Base-by-base conservation (phyloP, 2,329 filamentous ascomycete species). In the Fusarium pseudonygamai region DNA sequence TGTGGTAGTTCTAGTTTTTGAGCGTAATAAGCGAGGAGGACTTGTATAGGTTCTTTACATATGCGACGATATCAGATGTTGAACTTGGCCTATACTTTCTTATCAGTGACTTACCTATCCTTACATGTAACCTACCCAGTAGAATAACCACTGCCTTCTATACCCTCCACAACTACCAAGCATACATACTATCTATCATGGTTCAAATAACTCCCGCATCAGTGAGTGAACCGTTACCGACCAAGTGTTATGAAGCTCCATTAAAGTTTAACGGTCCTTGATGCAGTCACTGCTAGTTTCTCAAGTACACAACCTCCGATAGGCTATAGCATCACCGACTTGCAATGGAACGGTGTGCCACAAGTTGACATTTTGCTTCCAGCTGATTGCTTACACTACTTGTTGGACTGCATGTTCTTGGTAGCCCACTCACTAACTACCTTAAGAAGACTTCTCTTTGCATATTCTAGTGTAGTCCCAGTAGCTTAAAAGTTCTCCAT, bases 1-100 rank as follows among this genome's bases (percentile, higher is more conserved):
- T 63, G 52, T 43, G 55, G 53, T 26, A 28, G 59, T 70, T 69
- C 39, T 26, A 43, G 57, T 20, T 67, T 30, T 36, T 46, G 45
- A 47, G 60, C 24, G 26, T 36, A 52, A 67, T 36, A 52, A 67
- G 53, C 15, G 20, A n/a, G 28, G n/a, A 24, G 16, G 10, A 11
- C 10, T 20, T 45, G 14, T 28, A 24, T 28, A 18, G 20, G 22
- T 40, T 26, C 16, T 7, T 22, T 34, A 20, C 28, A 45, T 32
- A 37, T 37, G 47, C 24, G 26, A 36, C 36, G 20, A 37, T 49
- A 34, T 22, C 22, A 28, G 53, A 40, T 39, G 3, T 62, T 28
- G 18, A 28, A 36, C 34, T 28, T 28, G 26, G 5, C 18, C 13
- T 49, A 30, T 37, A 10, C 20, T 24, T 15, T 30, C 34, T 36